These are phyloP conservation scores for Helianthus annuus DNA, from an alignment of 129 eudicot species.

Conservation along the genomic window HanXRQr2.0-SUNRISE NC_035434.2:18783453-18783952, in stretches of 20 bases:
- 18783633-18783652: constrained; percentile 12
- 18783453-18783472: constrained; percentile 17
- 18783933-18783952: too few relatives aligned
- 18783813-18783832: too few relatives aligned
- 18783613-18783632: constrained; percentile 13
- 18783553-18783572: constrained; percentile 38
- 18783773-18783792: too few relatives aligned
- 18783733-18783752: too few relatives aligned
- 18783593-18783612: constrained; percentile 19
- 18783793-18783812: too few relatives aligned
- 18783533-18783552: constrained; percentile 77
- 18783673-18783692: neutral
- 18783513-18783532: constrained; percentile 69
- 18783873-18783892: too few relatives aligned
- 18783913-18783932: too few relatives aligned
- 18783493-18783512: constrained; percentile 81
- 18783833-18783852: too few relatives aligned
- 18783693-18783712: neutral
- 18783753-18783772: too few relatives aligned
- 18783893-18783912: too few relatives aligned
- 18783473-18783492: constrained; percentile 74
- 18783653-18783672: neutral
- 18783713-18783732: neutral
- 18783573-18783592: neutral
- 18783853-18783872: too few relatives aligned